Conservation (phyloP, 1,284 basidiomycete species). For the Dichomitus squalens region DNA sequence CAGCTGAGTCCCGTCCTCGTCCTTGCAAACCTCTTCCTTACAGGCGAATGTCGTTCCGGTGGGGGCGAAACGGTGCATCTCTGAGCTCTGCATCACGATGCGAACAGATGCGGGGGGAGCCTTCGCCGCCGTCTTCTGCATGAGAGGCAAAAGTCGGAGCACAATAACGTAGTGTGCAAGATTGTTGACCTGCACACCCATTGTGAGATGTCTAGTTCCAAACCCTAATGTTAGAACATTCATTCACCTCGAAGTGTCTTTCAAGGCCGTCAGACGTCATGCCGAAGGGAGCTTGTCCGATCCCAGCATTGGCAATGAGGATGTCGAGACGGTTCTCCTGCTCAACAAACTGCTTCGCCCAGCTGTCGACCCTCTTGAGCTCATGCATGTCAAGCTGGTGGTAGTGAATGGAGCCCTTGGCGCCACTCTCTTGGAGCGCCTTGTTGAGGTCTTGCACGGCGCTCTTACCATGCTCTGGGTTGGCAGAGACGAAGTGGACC, state of each 20-base stretch:
- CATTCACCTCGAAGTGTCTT: slow-evolving; percentile 30
- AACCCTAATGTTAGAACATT: not conserved
- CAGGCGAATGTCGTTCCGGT: slow-evolving; percentile 28
- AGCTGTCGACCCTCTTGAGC: slow-evolving; percentile 29
- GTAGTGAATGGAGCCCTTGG: slow-evolving; percentile 41
- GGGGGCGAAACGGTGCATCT: slow-evolving; percentile 31
- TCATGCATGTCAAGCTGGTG: slow-evolving; percentile 29
- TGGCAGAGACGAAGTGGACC: slow-evolving; percentile 34
- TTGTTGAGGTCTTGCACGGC: slow-evolving; percentile 38
- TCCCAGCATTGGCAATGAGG: slow-evolving; percentile 35
- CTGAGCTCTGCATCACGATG: slow-evolving; percentile 35
- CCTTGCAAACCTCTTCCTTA: slow-evolving; percentile 34
- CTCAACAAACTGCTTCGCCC: slow-evolving; percentile 28
- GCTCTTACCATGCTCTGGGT: slow-evolving; percentile 27
- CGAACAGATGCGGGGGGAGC: slow-evolving; percentile 31
- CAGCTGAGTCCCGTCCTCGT: slow-evolving; percentile 29
- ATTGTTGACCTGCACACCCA: slow-evolving; percentile 31
- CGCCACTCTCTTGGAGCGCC: slow-evolving; percentile 72
- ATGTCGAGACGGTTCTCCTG: slow-evolving; percentile 32
- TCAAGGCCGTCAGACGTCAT: slow-evolving; percentile 34
- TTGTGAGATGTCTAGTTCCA: not conserved
- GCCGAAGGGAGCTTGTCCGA: slow-evolving; percentile 33
- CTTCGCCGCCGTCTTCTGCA: slow-evolving; percentile 32
- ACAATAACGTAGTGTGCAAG: slow-evolving; percentile 34
- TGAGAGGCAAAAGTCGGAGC: slow-evolving; percentile 30